Conservation (phyloP, 2,329 filamentous ascomycete genomes). For the Talaromyces verruculosus region DNA sequence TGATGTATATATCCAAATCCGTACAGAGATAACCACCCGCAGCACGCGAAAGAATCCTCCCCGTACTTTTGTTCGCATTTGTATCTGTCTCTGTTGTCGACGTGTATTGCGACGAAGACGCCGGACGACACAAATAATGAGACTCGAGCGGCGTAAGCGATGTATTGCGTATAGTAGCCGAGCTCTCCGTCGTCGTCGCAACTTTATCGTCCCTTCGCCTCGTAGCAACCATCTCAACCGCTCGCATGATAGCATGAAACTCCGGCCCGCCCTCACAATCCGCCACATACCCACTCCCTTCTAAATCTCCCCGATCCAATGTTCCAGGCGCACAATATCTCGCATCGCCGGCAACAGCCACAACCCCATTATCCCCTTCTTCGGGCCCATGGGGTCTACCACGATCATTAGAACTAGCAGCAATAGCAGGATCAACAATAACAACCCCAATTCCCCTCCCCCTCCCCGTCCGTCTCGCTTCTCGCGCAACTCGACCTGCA, state of each 20-base stretch:
- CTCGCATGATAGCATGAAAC: conserved; percentile 49
- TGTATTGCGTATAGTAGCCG: conserved; percentile 11
- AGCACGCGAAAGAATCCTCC: conserved; percentile 67
- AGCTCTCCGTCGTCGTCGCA: conserved; percentile 3
- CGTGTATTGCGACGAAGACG: background rate
- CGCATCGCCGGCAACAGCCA: conserved; percentile 48
- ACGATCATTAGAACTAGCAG: conserved; percentile 32
- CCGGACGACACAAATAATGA: conserved; percentile 46
- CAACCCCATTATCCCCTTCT: conserved; percentile 41
- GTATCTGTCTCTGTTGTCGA: conserved; percentile 16
- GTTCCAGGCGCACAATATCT: conserved; percentile 33
- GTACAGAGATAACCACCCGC: conserved; percentile 90
- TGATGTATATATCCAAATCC: conserved; percentile 87
- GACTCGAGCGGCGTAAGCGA: conserved; percentile 46
- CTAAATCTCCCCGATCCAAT: background rate
- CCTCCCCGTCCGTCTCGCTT: conserved; percentile 37
- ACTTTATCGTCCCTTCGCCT: conserved; percentile 37
- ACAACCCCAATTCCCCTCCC: conserved; percentile 47
- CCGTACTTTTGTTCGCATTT: conserved; percentile 20
- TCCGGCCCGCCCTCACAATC: conserved; percentile 46
- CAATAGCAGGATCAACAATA: conserved; percentile 38
- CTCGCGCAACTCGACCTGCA: conserved; percentile 40
- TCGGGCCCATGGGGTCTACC: conserved; percentile 21
- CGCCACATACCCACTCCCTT: conserved; percentile 29
- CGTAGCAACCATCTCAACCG: conserved; percentile 43